Conservation (phyloP, 2,329 filamentous ascomycete species). For the Neodidymelliopsis sp. region DNA sequence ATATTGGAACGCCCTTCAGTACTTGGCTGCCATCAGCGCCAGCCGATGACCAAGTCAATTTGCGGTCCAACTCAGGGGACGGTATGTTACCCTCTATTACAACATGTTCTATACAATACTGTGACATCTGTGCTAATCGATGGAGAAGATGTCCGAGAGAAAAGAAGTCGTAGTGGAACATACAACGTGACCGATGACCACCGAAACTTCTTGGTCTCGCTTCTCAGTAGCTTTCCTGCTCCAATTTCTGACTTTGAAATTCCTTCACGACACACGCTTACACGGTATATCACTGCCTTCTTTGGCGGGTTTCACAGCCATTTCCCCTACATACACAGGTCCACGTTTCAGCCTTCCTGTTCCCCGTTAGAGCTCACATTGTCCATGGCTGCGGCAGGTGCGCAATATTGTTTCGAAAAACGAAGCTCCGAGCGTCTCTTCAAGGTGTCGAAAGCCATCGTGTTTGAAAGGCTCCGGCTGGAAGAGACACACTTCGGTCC, state of each 20-base stretch:
- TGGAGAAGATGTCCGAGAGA: slow-evolving; percentile 24
- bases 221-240: slow-evolving; percentile 27
- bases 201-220: slow-evolving; percentile 29
- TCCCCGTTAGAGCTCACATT: slow-evolving; percentile 43
- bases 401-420: slow-evolving; percentile 46
- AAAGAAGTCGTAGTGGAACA: slow-evolving; percentile 27
- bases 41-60: slow-evolving; percentile 36
- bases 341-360: slow-evolving; percentile 41
- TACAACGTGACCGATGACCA: slow-evolving; percentile 39
- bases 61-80: slow-evolving; percentile 28
- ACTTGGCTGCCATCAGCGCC: slow-evolving; percentile 42
- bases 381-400: slow-evolving; percentile 43
- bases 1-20: slow-evolving; percentile 42
- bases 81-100: slow-evolving; percentile 10
- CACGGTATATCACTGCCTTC: slow-evolving; percentile 42
- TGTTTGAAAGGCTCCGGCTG: slow-evolving; percentile 36
- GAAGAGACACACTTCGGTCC: slow-evolving; percentile 35
- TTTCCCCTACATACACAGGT: slow-evolving; percentile 44
- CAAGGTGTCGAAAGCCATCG: slow-evolving; percentile 39
- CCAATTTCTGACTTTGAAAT: slow-evolving; percentile 38
- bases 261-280: slow-evolving; percentile 40
- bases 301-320: slow-evolving; percentile 44
- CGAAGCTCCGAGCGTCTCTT: slow-evolving; percentile 40
- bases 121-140: not conserved
- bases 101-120: not conserved